Conservation (phyloP, 441 rosid genomes). For the Populus trichocarpa region DNA sequence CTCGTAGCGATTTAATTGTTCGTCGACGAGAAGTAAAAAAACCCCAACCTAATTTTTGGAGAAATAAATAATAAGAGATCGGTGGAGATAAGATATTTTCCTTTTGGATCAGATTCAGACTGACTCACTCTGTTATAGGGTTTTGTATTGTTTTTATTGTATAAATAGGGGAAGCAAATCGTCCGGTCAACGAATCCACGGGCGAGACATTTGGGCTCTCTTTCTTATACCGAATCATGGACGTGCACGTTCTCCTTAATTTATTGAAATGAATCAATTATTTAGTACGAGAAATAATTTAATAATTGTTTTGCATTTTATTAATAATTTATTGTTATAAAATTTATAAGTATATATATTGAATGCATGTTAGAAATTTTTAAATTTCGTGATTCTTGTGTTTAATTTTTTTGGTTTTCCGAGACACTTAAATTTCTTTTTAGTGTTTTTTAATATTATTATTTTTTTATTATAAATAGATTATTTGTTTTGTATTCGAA, state of each 20-base stretch:
- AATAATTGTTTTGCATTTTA: background rate
- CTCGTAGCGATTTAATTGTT: background rate
- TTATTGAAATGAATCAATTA: background rate
- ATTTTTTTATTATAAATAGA: too few relatives aligned
- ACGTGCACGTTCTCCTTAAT: constrained; percentile 9
- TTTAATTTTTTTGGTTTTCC: too few relatives aligned
- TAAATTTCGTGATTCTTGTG: too few relatives aligned
- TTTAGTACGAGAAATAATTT: too few relatives aligned
- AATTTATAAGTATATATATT: too few relatives aligned
- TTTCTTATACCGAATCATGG: constrained; percentile 7
- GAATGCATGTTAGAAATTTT: too few relatives aligned
- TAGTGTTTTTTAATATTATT: too few relatives aligned
- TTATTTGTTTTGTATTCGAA: too few relatives aligned
- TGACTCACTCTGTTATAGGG: background rate
- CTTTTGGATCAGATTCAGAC: constrained; percentile 8
- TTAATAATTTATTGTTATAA: background rate
- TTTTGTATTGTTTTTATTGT: background rate
- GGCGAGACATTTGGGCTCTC: constrained; percentile 12
- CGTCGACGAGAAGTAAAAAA: background rate
- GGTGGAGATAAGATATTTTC: background rate
- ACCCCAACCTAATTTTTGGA: background rate
- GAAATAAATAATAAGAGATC: background rate
- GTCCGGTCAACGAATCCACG: constrained; percentile 9
- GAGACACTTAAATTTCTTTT: too few relatives aligned
- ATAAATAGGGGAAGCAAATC: background rate